Conservation (phyloP, 1,284 basidiomycete species). For the Rhodotorula sp. region DNA sequence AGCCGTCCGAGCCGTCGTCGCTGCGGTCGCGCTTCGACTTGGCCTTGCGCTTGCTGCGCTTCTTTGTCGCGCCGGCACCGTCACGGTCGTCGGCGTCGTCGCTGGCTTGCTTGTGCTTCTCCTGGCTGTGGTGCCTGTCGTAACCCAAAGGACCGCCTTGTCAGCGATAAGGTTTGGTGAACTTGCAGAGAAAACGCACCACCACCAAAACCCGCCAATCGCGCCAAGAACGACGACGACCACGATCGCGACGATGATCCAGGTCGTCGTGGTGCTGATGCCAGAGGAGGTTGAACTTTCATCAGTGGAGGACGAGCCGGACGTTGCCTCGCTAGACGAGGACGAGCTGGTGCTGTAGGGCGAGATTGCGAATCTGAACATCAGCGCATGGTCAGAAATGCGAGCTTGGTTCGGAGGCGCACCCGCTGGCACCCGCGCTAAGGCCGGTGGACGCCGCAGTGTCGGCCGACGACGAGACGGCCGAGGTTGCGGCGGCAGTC, state of each 20-base stretch:
- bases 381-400: too few species aligned
- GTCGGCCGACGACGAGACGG: neutral
- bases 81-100: neutral
- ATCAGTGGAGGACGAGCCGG: neutral
- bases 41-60: conserved; percentile 5
- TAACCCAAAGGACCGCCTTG: too few species aligned
- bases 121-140: neutral
- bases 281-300: neutral
- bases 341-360: neutral
- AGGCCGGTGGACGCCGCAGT: neutral
- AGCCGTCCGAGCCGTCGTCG: neutral
- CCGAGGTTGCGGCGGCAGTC: neutral
- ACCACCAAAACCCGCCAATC: conserved; percentile 15
- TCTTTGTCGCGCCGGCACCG: neutral
- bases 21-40: neutral
- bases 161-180: neutral
- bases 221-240: conserved; percentile 2
- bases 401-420: neutral
- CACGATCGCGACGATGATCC: neutral
- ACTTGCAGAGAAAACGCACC: neutral
- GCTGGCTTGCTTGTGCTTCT: neutral
- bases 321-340: neutral
- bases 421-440: neutral
- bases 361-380: neutral
- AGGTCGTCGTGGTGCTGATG: neutral